Conservation (phyloP, 768 basidiomycete species). For the Kondoa subrosea region DNA sequence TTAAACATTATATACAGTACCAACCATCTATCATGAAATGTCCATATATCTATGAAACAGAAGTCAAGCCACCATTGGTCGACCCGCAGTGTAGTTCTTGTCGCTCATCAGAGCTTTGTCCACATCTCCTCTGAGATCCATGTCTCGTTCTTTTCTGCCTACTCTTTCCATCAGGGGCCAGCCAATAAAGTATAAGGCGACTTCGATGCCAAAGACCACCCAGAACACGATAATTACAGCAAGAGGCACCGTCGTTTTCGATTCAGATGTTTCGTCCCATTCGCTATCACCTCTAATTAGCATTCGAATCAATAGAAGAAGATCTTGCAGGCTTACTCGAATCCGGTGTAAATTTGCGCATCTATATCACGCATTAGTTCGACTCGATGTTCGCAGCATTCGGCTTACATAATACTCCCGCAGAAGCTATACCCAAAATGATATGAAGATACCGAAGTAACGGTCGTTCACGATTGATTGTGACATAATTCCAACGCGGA, state of each 20-base stretch:
- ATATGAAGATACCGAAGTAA: not conserved
- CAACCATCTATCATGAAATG: no score
- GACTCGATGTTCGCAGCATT: not conserved
- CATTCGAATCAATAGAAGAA: not conserved
- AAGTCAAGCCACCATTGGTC: no score
- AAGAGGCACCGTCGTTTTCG: not conserved
- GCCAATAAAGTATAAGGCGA: constrained; percentile 10
- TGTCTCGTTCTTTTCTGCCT: constrained; percentile 4
- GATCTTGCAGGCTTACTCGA: not conserved
- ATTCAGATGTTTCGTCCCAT: constrained; percentile 13
- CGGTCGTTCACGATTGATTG: not conserved
- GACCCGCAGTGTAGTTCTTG: no score
- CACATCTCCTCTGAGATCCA: no score
- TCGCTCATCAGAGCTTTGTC: no score
- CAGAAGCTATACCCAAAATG: not conserved
- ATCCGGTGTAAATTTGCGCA: not conserved
- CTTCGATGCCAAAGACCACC: constrained; percentile 10
- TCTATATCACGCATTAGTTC: not conserved
- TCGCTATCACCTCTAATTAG: not conserved
- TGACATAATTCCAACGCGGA: not conserved
- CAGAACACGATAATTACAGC: constrained; percentile 12
- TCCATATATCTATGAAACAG: no score
- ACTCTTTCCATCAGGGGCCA: constrained; percentile 13
- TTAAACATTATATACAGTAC: no score
- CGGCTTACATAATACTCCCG: not conserved